Evolutionary conservation across 2,329 filamentous ascomycete genomes (phyloP).

Genomic region (Tolypocladium guangdongense): DNA sequence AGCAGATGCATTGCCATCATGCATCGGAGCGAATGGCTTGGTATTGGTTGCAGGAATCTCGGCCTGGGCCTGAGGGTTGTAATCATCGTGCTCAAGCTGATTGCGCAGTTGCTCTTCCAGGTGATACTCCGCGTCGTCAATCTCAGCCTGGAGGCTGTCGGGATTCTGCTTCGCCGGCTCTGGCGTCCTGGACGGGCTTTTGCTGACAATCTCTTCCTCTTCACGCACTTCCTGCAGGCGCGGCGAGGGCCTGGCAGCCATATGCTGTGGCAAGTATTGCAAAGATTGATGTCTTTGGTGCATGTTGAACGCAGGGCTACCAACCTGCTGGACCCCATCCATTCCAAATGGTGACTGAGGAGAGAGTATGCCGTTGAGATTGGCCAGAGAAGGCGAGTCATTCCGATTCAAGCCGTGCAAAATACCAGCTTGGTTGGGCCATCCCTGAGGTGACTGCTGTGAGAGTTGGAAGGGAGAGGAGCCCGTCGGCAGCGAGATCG

Average conservation of each 20-base stretch:
- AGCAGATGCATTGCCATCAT: conserved; percentile 33
- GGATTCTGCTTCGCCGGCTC: conserved; percentile 35
- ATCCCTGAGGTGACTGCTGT: conserved; percentile 46
- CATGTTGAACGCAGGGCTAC: conserved; percentile 29
- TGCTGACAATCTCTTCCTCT: conserved; percentile 46
- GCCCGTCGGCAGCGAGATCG: conserved; percentile 53
- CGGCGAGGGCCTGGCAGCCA: conserved; percentile 44
- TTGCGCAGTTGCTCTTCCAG: conserved; percentile 69
- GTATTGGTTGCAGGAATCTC: conserved; percentile 13
- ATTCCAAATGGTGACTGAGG: conserved; percentile 52
- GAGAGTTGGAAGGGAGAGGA: conserved; percentile 59
- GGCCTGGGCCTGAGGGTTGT: conserved; percentile 49
- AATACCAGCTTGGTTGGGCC: conserved; percentile 46
- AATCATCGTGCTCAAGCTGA: conserved; percentile 68
- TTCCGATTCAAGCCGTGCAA: conserved; percentile 41
- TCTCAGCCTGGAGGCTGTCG: conserved; percentile 74
- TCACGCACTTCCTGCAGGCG: conserved; percentile 64
- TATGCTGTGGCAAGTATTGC: conserved; percentile 45
- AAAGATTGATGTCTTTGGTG: conserved; percentile 50
- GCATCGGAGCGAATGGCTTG: conserved; percentile 16
- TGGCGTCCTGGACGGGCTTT: conserved; percentile 43
- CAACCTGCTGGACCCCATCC: conserved; percentile 33
- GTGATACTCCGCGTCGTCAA: conserved; percentile 79
- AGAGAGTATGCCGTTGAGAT: conserved; percentile 46
- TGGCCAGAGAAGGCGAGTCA: conserved; percentile 53